A percentile compares a stretch with the other conserved stretches of the same genome.
phyloP scores from a whole-genome alignment of 805 yeast species.

The Saturnispora dispora region DNA sequence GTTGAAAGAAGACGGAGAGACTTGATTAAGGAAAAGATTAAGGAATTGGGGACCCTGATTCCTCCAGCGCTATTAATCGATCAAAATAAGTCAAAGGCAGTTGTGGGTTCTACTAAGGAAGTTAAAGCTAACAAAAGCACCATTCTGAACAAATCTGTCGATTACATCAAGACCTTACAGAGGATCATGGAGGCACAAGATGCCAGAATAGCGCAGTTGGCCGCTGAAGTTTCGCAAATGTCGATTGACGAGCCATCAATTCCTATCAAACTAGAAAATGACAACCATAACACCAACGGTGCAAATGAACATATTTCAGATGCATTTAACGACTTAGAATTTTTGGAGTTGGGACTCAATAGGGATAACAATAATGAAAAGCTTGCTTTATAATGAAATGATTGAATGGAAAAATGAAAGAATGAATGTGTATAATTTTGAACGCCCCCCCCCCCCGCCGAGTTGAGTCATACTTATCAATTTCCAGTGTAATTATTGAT shows the following conservation, averaged over 20 bases:
- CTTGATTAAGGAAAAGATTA: constrained; percentile 78
- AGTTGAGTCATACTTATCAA: not conserved
- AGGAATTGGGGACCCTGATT: constrained; percentile 70
- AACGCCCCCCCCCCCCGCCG: too few relatives aligned
- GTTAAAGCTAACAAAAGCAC: constrained; percentile 77
- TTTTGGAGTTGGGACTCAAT: constrained; percentile 3
- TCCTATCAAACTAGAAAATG: not conserved
- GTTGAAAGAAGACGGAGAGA: constrained; percentile 91
- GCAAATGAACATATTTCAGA: not conserved
- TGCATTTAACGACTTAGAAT: constrained; percentile 4
- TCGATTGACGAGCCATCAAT: not conserved
- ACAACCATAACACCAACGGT: constrained; percentile 2
- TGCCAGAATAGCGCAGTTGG: constrained; percentile 34
- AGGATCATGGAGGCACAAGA: constrained; percentile 53
- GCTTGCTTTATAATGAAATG: not conserved
- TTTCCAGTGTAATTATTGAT: not conserved
- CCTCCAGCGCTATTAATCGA: constrained; percentile 63
- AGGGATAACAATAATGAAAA: not conserved
- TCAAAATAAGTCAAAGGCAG: constrained; percentile 19
- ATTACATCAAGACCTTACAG: constrained; percentile 60
- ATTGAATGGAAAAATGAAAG: not conserved
- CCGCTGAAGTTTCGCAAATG: constrained; percentile 11
- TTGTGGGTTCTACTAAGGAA: constrained; percentile 37
- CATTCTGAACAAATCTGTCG: constrained; percentile 69
- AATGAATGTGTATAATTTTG: not conserved